phyloP scores from a whole-genome alignment of 225 moss, liverwort and hornwort genomes.

The Sphagnum tenellum region DNA sequence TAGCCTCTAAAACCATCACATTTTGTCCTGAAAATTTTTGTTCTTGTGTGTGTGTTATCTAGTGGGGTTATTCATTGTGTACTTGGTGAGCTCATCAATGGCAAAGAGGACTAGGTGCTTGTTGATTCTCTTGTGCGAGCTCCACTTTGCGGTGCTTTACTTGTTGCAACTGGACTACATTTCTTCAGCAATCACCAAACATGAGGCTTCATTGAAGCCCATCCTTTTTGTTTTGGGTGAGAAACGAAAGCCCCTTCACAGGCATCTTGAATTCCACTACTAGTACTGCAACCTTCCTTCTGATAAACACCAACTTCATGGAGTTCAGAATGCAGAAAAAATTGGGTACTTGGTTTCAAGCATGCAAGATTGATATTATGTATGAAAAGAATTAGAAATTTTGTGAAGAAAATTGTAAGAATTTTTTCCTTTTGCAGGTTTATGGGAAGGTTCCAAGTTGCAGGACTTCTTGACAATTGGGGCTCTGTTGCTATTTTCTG shows the following conservation, averaged over 20 bases:
- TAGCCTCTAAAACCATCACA: too few relatives aligned
- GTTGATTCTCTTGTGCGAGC: conserved; percentile 28
- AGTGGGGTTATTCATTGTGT: conserved; percentile 32
- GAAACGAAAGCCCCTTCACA: not conserved
- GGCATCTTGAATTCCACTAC: too few relatives aligned
- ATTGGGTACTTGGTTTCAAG: too few relatives aligned
- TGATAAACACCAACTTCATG: too few relatives aligned
- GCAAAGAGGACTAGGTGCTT: conserved; percentile 21
- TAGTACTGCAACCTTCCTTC: too few relatives aligned
- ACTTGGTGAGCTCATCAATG: conserved; percentile 33
- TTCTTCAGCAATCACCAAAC: conserved; percentile 12
- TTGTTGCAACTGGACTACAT: conserved; percentile 34
- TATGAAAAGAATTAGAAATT: not conserved
- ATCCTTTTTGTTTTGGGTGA: conserved; percentile 25
- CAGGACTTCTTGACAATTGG: conserved; percentile 27
- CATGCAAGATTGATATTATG: not conserved
- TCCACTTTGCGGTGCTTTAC: conserved; percentile 35
- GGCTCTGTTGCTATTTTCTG: conserved; percentile 23
- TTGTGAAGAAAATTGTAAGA: not conserved
- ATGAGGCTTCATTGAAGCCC: conserved; percentile 20
- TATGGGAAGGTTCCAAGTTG: conserved; percentile 18
- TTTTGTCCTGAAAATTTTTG: too few relatives aligned
- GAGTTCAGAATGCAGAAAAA: too few relatives aligned
- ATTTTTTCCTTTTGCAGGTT: conserved; percentile 8
- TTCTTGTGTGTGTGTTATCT: conserved; percentile 1